Evolutionary conservation across 2,329 filamentous ascomycete genomes (phyloP), one percentile per base, ranked within the genome.

Genomic region (Metarhizium rileyi): DNA sequence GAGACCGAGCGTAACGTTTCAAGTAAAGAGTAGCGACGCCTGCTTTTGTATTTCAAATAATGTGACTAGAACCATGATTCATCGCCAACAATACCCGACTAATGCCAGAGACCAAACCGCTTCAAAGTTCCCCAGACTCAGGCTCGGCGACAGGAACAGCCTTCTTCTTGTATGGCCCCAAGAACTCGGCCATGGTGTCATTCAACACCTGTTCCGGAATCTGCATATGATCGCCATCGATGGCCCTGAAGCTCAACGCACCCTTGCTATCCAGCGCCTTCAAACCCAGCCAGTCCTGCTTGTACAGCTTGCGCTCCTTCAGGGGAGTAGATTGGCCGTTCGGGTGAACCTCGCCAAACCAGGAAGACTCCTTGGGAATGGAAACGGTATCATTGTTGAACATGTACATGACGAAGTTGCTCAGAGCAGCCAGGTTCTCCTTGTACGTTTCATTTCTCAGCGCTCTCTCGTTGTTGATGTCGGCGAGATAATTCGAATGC

Each of bases 251-350:
- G 50, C 83, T 77, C 58, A 98, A 70, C 1, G 80, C 87, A 3
- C 85, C 87, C 70, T 86, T 86, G 64, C 84, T 71, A 69, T 96
- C 90, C 60, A 98, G 70, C 59, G 71, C 70, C 65, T 79, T 86
- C 64, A 98, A 71, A 1, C 93, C 93, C 26, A 98, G 71, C 93
- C 93, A 98, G 70, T 98, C 91, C 69, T 97, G 85, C 57, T 78
- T 80, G 66, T 96, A 98, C 2, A 97, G 72, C 26, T 68, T 66
- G 51, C 87, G 75, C 47, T 90, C 78, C 56, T 78, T 75, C 63
- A 98, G 68, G 16, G 76, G 76, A 43, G 80, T 87, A 22, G 82
- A 73, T 53, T 82, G 20, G 5, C 50, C 76, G 3, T 81, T 86
- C 30, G 72, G 74, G 66, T 93, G 89, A 44, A 93, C 84, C 64